Percentiles rank a stretch among this genome's conserved stretches.
Conservation (phyloP, 1,284 basidiomycete genomes). For the Moniliella sp. region DNA sequence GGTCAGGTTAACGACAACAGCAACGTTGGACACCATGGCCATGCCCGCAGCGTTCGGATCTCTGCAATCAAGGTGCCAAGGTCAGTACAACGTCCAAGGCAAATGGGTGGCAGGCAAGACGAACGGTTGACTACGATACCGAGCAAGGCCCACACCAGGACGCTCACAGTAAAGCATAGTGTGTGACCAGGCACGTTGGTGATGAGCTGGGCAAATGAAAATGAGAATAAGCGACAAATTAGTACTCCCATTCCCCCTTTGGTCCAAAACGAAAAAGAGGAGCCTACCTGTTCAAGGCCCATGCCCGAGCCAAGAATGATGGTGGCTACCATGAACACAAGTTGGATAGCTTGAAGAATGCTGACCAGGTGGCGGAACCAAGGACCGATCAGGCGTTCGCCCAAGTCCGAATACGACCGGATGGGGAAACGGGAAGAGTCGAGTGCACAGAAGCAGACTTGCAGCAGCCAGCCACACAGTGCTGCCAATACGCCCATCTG, state of each 20-base stretch:
- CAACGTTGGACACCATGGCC: constrained; percentile 10
- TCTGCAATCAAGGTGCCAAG: too few relatives aligned
- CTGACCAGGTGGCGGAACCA: constrained; percentile 37
- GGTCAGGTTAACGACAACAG: constrained; percentile 20
- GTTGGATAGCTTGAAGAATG: constrained; percentile 40
- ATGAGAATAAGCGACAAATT: too few relatives aligned
- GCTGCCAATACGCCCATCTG: constrained; percentile 36
- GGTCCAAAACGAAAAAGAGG: too few relatives aligned
- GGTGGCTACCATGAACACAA: constrained; percentile 41
- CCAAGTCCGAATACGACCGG: constrained; percentile 44
- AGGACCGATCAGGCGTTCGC: constrained; percentile 41
- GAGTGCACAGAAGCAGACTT: constrained; percentile 42
- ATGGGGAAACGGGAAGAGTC: constrained; percentile 45
- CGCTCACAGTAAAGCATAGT: constrained; percentile 44
- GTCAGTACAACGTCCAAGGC: too few relatives aligned
- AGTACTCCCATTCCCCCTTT: too few relatives aligned
- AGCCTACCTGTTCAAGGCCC: constrained; percentile 39
- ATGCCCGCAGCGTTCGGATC: constrained; percentile 16
- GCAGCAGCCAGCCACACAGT: constrained; percentile 44
- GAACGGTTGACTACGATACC: constrained; percentile 9
- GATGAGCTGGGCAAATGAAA: too few relatives aligned
- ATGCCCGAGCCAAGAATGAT: constrained; percentile 34
- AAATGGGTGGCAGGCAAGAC: too few relatives aligned
- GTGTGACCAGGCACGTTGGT: constrained; percentile 21
- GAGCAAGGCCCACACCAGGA: constrained; percentile 41